Base-by-base conservation (phyloP, 83 land plant genomes). In the Thuja plicata region DNA sequence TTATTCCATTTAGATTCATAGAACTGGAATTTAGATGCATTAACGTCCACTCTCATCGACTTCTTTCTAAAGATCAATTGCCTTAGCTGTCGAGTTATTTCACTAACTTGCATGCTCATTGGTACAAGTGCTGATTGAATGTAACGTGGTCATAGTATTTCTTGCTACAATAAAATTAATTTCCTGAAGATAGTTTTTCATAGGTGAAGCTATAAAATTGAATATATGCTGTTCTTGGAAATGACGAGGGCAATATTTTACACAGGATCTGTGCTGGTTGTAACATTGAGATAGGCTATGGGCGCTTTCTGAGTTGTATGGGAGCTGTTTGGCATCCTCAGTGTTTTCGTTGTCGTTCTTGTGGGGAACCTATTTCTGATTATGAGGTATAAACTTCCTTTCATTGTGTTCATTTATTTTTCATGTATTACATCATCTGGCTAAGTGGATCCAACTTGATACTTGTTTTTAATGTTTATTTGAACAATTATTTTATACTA, bases 291-390 rank as follows among this genome's bases (percentile, higher is more conserved):
- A 95, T 96, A 86, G 95, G 95, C 8, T 91, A 90, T 90, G 98
- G 98, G 38, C 93, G 93, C 52, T 96, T 93, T 90, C 89, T 96
- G 78, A 96, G 95, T 73, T 95, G 95, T 87, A 93, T 96, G 98
- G 98, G 95, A 87, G 89, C 91, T 40, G 90, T 88, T 81, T 96
- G 92, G 92, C 98, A 96, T 89, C 96, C 98, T 81, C 91, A 91
- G 38, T 96, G 98, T 84, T 95, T 96, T 48, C 87, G 92, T 27
- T 96, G 96, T 82, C 92, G 76, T 91, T 89, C 94, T 77, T 96
- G 98, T 91, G 85, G 92, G 60, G 70, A 88, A 13, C 98, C 94
- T 27, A 96, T 96, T 54, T 89, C 94, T 66, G 98, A 94, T 76
- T 85, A 90, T 81, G 98, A 96, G 95, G 98, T 96, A 92, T 71